Conservation (phyloP, 2,329 filamentous ascomycete species). For the Trichoderma aggressivum region DNA sequence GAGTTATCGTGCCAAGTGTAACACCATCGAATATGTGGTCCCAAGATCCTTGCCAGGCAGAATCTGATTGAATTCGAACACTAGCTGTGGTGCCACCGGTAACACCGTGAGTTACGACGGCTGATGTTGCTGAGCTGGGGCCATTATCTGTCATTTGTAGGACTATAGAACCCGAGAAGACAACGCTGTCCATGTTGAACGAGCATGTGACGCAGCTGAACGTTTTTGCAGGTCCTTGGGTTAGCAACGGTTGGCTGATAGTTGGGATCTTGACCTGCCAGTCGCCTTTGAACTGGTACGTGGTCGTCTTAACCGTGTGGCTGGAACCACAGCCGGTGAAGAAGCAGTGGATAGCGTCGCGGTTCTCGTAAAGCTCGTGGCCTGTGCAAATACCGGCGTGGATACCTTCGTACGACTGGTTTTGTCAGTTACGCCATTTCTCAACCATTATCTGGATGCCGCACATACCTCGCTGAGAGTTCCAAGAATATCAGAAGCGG, state of each 20-base stretch:
- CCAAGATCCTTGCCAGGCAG: neutral
- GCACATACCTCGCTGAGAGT: neutral
- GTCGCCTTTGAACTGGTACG: neutral
- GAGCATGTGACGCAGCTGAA: neutral
- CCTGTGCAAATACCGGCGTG: neutral
- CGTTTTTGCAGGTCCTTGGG: neutral
- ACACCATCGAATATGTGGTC: neutral
- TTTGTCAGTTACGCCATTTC: neutral
- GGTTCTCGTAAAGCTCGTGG: neutral
- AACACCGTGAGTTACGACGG: neutral
- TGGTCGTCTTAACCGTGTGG: neutral
- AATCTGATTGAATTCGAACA: neutral
- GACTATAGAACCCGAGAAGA: neutral
- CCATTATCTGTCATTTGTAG: neutral
- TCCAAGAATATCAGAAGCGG: neutral
- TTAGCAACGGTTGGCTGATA: neutral
- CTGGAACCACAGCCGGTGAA: neutral
- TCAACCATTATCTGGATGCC: neutral
- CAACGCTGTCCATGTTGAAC: neutral
- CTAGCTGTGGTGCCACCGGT: neutral
- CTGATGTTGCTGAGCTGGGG: neutral
- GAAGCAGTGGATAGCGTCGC: neutral
- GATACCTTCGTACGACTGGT: neutral
- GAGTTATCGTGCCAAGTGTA: neutral
- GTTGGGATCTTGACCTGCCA: neutral